Evolutionary conservation across 257 asterid genomes (phyloP), one percentile per base, ranked within the genome.

Genomic region (Eustoma russellianum): DNA sequence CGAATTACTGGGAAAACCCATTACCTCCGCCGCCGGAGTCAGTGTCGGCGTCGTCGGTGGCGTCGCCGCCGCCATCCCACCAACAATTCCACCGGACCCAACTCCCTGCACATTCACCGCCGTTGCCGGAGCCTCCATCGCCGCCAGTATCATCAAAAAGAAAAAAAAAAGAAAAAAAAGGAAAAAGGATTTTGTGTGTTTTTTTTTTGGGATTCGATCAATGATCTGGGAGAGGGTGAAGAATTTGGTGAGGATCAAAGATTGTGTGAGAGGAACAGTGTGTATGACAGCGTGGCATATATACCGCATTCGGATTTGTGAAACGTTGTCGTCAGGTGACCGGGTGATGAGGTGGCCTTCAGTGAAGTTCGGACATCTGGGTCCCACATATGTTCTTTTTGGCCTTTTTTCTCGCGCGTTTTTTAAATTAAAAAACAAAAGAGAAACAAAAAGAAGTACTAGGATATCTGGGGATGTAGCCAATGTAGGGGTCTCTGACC

Each of bases 51-150:
- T 19, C 33, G 73, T 17, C 2, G 79, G 65, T 6, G 79, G 73
- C 35, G 69, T 35, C 11, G 70, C 59, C 14, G 71, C 68, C 33
- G 49, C 62, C 17, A 38, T 5, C 12, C 43, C 43, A 38, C 43
- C 43, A n/a, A n/a, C n/a, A n/a, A n/a, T n/a, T n/a, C n/a, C n/a
- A 38, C 46, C 55, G 18, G 68, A 11, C 9, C 43, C 59, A 46
- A 59, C 59, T 16, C 56, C 51, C 45, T 63, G 74, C 6, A 73
- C 41, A 61, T 70, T 70, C 61, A 68, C 59, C 35, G 59, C 58
- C 64, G n/a, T n/a, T n/a, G n/a, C n/a, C n/a, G 71, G 69, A 60
- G 70, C 59, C 28, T 72, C 52, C 46, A 66, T 76, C 48, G 77
- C 72, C 48, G 82, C 85, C 92, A 72, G 79, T 60, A 18, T 41